Evolutionary conservation across 768 basidiomycete genomes (phyloP).

Genomic region (Daedalea quercina): DNA sequence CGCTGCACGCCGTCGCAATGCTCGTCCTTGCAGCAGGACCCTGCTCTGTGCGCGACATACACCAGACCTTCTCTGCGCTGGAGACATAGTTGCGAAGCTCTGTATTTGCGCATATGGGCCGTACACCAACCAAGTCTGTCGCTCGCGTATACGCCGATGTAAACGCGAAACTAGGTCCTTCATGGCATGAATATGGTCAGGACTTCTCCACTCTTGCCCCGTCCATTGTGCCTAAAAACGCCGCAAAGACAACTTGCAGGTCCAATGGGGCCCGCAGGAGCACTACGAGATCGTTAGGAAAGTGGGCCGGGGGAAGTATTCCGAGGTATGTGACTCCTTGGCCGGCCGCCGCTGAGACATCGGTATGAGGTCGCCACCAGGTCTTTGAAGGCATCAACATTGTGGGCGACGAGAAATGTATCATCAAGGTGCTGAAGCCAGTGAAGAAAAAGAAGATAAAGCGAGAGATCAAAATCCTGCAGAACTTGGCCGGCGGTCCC

Average conservation of each 20-base stretch:
- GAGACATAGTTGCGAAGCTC: neutral
- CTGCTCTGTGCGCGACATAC: too few relatives aligned
- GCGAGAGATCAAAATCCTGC: conserved; percentile 96
- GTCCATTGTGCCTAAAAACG: neutral
- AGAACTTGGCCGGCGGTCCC: conserved; percentile 93
- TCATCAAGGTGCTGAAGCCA: conserved; percentile 97
- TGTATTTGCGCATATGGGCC: conserved; percentile 44
- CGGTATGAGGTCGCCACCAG: conserved; percentile 27
- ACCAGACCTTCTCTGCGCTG: too few relatives aligned
- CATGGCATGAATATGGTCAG: conserved; percentile 95
- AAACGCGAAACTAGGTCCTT: conserved; percentile 78
- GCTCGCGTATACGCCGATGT: conserved; percentile 86
- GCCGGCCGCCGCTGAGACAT: neutral
- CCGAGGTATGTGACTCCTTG: conserved; percentile 53
- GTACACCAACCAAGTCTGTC: conserved; percentile 69
- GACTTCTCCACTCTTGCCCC: conserved; percentile 5
- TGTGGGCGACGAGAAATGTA: conserved; percentile 88
- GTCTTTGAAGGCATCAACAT: conserved; percentile 93
- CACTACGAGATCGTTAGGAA: conserved; percentile 98
- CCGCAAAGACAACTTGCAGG: conserved; percentile 79
- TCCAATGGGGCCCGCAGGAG: conserved; percentile 97
- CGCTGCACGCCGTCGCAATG: too few relatives aligned
- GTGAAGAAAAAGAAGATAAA: conserved; percentile 99
- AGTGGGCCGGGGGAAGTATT: conserved; percentile 93
- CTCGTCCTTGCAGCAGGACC: too few relatives aligned